These are phyloP conservation scores for Paecilomyces fulvus DNA, from an alignment of 2,329 filamentous ascomycete species.

Conservation along the genomic window DNA sequence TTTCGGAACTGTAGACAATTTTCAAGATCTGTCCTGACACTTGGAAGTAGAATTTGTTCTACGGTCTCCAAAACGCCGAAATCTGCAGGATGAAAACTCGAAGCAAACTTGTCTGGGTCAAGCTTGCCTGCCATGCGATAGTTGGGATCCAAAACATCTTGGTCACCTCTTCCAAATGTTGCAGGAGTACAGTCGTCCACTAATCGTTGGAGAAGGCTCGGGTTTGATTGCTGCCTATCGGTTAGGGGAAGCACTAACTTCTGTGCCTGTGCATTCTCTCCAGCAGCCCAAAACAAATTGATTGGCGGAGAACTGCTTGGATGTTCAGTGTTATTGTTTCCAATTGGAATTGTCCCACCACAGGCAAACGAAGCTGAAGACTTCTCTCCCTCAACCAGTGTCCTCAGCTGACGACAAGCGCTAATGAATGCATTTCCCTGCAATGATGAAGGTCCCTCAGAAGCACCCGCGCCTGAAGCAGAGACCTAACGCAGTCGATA, in stretches of 20 bases:
- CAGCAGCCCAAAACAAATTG: slow-evolving; percentile 7
- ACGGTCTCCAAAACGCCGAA: slow-evolving; percentile 46
- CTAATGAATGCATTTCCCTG: not conserved
- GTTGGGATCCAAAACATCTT: slow-evolving; percentile 43
- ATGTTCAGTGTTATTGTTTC: not conserved
- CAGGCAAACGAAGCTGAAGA: slow-evolving; percentile 7
- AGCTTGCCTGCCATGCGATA: slow-evolving; percentile 49
- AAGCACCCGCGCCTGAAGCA: not conserved
- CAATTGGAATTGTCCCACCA: slow-evolving; percentile 8
- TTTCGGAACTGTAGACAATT: slow-evolving; percentile 16
- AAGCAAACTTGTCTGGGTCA: slow-evolving; percentile 39
- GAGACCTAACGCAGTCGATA: not conserved
- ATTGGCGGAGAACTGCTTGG: slow-evolving; percentile 6
- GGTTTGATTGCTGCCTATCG: not conserved
- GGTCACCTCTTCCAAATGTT: slow-evolving; percentile 38
- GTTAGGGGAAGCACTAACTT: slow-evolving; percentile 3
- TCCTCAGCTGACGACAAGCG: slow-evolving; percentile 2
- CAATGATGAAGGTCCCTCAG: not conserved
- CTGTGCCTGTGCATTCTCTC: not conserved
- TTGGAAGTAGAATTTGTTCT: slow-evolving; percentile 39
- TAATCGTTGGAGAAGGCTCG: slow-evolving; percentile 12
- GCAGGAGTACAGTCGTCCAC: slow-evolving; percentile 35
- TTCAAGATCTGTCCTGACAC: slow-evolving; percentile 6
- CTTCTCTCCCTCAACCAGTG: slow-evolving; percentile 4
- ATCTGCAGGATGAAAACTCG: slow-evolving; percentile 45